Percentiles rank a stretch among this genome's conserved stretches.
Conservation (phyloP, 306 rosid species). For the Neltuma alba region DNA sequence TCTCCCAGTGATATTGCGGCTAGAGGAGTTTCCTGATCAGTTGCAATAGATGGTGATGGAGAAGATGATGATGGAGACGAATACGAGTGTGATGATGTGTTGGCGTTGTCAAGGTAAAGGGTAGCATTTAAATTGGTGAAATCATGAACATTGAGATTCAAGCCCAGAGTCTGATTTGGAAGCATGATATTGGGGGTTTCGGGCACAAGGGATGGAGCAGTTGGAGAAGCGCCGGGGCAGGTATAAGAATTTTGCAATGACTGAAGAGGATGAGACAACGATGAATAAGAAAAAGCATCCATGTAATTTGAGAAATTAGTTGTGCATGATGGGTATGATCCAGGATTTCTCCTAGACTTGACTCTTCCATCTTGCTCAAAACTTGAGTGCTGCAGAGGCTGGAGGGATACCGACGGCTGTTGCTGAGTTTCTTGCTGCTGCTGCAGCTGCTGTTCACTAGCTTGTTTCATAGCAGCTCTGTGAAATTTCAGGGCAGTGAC, state of each 20-base stretch:
- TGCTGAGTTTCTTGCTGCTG: constrained; percentile 40
- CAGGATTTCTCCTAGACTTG: constrained; percentile 54
- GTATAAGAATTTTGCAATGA: constrained; percentile 35
- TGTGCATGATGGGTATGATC: constrained; percentile 51
- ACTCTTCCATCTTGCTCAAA: constrained; percentile 48
- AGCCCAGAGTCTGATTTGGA: constrained; percentile 66
- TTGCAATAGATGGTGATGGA: constrained; percentile 36
- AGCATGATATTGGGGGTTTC: constrained; percentile 53
- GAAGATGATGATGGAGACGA: constrained; percentile 48
- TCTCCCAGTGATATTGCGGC: constrained; percentile 41
- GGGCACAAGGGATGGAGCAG: constrained; percentile 39
- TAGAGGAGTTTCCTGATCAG: constrained; percentile 47
- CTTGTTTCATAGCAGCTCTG: constrained; percentile 76
- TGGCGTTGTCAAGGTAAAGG: constrained; percentile 42
- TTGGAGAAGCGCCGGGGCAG: constrained; percentile 39
- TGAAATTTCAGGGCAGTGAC: constrained; percentile 79
- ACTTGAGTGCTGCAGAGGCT: constrained; percentile 34
- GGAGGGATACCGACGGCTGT: constrained; percentile 29
- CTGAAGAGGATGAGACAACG: constrained; percentile 34
- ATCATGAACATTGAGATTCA: constrained; percentile 65
- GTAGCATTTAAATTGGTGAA: constrained; percentile 50
- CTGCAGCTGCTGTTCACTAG: constrained; percentile 45
- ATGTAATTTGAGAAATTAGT: constrained; percentile 39
- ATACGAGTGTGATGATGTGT: constrained; percentile 34
- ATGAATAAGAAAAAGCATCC: constrained; percentile 34